Base-by-base conservation (phyloP, 2,329 filamentous ascomycete species). In the Neurospora sp. region DNA sequence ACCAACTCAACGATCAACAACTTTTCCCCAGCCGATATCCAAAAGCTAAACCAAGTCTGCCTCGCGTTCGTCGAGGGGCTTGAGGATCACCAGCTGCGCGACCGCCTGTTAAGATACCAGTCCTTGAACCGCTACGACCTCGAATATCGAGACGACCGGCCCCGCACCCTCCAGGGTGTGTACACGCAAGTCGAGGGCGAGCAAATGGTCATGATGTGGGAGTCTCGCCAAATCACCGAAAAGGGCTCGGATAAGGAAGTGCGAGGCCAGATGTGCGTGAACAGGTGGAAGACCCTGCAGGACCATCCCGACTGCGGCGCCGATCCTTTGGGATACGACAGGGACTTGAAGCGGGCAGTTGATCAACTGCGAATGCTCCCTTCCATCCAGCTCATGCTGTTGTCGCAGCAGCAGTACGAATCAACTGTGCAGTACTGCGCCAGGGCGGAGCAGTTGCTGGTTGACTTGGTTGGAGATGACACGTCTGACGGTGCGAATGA, bases 111-210 rank as follows among this genome's bases (percentile, higher is more conserved):
- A 43, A 75, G 72, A 4, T 85, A 83, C 68, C 80, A 79, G n/a
- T 87, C 87, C 2, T 80, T 88, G 6, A 76, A 78, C 6, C 81
- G 81, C 38, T 76, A 76, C 15, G 71, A 77, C 8, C 67, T 71
- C 1, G 52, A 62, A 15, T 62, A 62, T 36, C 52, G 52, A 17
- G 69, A 75, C 0, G 74, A 76, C 2, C 68, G 72, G 2, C 73
- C 77, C 6, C 83, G 85, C 46, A 86, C 86, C 3, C 81, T 90
- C 0, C 78, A 81, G n/a, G 85, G 86, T 0, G 81, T 87, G 2
- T 83, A 80, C 71, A 82, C 79, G 15, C 85, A 89, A 72, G 77
- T 83, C 1, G 87, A 90, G 74, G 87, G 87, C 8, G 87, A 89
- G 74, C 79, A 80, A 23, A 76, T 88, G 28, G 79, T 84, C 1